Evolutionary conservation across 2,329 filamentous ascomycete genomes (phyloP).

Genomic region (Exophiala aquamarina): DNA sequence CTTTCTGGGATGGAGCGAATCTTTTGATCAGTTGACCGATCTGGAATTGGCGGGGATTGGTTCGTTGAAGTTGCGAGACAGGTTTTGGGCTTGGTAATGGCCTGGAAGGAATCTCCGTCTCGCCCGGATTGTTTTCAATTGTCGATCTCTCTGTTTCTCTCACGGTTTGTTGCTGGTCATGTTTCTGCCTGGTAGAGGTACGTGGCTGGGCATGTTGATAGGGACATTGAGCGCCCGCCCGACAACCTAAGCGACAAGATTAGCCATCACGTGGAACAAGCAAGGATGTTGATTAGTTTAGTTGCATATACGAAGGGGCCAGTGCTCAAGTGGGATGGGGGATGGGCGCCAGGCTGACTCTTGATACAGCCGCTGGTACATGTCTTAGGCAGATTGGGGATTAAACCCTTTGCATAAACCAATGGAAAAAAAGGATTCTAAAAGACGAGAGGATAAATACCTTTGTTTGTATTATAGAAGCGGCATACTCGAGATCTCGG

Average conservation of each 20-base stretch:
- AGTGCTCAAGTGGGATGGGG: slow-evolving; percentile 1
- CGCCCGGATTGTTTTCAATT: background rate
- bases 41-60: slow-evolving; percentile 73
- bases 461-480: slow-evolving; percentile 24
- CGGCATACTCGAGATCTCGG: slow-evolving; percentile 19
- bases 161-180: slow-evolving; percentile 23
- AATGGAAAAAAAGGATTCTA: slow-evolving; percentile 16
- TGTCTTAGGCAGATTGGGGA: background rate
- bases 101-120: background rate
- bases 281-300: background rate
- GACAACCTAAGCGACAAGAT: slow-evolving; percentile 44
- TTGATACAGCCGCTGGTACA: background rate
- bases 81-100: slow-evolving; percentile 56
- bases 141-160: slow-evolving; percentile 14
- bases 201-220: slow-evolving; percentile 43
- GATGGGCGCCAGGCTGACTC: slow-evolving; percentile 8
- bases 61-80: slow-evolving; percentile 61
- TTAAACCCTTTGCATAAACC: slow-evolving; percentile 10
- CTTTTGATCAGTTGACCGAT: slow-evolving; percentile 70
- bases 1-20: slow-evolving; percentile 54
- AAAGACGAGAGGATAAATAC: slow-evolving; percentile 19
- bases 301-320: slow-evolving; percentile 4
- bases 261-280: slow-evolving; percentile 12
- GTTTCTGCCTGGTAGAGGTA: slow-evolving; percentile 31
- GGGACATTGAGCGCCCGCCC: slow-evolving; percentile 51